Conservation (phyloP, 305 asterid genomes). For the Fraxinus xanthoxyloides region DNA sequence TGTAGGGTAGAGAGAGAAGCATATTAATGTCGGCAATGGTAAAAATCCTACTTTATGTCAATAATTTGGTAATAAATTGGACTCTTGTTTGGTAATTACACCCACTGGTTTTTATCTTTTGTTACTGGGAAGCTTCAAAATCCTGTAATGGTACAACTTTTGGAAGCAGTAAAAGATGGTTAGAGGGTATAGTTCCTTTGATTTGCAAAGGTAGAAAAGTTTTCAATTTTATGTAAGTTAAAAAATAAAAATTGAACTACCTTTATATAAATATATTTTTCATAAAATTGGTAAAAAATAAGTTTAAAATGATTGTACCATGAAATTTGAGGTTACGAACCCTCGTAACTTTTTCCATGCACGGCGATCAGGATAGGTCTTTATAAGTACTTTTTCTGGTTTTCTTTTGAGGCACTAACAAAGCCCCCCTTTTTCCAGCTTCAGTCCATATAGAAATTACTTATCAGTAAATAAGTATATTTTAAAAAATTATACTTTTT, state of each 20-base stretch:
- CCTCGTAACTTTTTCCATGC: not conserved
- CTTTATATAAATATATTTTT: no score
- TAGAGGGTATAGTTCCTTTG: no score
- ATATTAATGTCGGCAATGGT: conserved; percentile 32
- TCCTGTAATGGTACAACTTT: conserved; percentile 21
- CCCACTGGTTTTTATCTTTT: not conserved
- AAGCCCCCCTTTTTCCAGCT: not conserved
- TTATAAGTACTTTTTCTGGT: not conserved
- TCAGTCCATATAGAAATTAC: not conserved
- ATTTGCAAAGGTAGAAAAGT: no score
- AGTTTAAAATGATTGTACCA: no score
- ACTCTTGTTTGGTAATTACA: not conserved
- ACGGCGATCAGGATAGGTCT: not conserved
- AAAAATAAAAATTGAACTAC: no score
- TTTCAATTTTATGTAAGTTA: no score
- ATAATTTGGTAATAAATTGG: conserved; percentile 23
- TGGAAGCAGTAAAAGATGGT: conserved; percentile 20
- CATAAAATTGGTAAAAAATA: no score
- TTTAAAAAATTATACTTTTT: no score
- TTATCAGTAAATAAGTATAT: not conserved
- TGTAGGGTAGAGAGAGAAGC: conserved; percentile 18
- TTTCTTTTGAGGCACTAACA: not conserved
- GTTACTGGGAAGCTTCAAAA: conserved; percentile 13
- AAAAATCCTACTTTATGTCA: conserved; percentile 17
- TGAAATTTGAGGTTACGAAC: no score